phyloP scores from a whole-genome alignment of 495 filamentous ascomycete species.

The Aspergillus saccharolyticus region DNA sequence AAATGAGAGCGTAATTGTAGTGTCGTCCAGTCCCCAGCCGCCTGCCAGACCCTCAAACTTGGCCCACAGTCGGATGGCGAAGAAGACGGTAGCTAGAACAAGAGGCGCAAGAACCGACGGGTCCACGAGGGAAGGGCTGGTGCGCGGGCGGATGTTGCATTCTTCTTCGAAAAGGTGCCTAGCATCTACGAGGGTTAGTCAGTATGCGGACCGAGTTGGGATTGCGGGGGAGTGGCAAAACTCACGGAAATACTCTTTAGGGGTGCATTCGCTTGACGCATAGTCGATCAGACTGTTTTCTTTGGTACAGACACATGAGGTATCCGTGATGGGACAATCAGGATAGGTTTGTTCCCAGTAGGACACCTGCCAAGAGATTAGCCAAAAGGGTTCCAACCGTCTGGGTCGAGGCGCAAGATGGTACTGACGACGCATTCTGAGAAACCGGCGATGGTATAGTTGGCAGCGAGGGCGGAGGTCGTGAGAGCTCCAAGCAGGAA shows the following conservation, averaged over 20 bases:
- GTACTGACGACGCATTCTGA: neutral
- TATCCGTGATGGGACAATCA: neutral
- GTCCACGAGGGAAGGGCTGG: constrained; percentile 11
- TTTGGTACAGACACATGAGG: neutral
- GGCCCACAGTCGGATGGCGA: constrained; percentile 22
- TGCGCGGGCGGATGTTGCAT: constrained; percentile 18
- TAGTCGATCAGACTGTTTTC: neutral
- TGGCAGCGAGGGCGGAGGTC: neutral
- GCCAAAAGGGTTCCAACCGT: neutral
- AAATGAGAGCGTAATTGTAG: constrained; percentile 25
- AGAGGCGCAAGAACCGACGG: constrained; percentile 19
- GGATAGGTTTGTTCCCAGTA: neutral
- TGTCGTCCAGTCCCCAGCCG: constrained; percentile 32
- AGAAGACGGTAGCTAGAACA: constrained; percentile 24
- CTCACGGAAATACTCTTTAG: neutral
- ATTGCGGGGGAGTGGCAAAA: neutral
- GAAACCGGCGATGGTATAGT: neutral
- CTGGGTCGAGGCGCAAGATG: neutral
- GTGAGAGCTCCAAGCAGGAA: neutral
- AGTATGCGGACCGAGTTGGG: constrained; percentile 7
- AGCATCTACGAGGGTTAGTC: constrained; percentile 13
- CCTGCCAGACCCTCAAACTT: constrained; percentile 26
- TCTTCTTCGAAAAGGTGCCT: constrained; percentile 16
- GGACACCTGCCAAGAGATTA: neutral
- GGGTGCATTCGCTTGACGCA: neutral